Base-by-base conservation (phyloP, 1,284 basidiomycete genomes). In the Ganoderma sinense region DNA sequence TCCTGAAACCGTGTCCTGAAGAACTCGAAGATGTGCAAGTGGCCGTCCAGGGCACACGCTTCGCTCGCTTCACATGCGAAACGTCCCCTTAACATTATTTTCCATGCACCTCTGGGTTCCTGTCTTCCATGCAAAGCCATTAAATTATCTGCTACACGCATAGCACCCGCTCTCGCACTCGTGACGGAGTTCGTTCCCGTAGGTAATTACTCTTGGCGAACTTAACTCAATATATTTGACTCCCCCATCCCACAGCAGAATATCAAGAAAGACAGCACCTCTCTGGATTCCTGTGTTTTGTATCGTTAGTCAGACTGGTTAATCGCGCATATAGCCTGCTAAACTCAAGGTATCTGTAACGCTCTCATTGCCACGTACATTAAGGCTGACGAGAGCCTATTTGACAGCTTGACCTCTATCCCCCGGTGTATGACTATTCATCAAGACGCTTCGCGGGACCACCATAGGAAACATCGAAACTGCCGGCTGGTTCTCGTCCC, bases 301-400 rank as follows among this genome's bases (percentile, higher is more conserved):
- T 18, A 31, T 56, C 31, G 14, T 56, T 33, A 31, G 16, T 20
- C 29, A 31, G 11, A 26, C 23, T 26, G 29, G 29, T 56, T 16
- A 29, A 29, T 23, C n/a, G n/a, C n/a, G 45, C 29, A 56, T 4
- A 6, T 56, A 33, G 29, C 29, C 53, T 20, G 31, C 53, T 56
- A 7, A 16, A 56, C 23, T 20, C 29, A 20, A 13, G 48, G 31
- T 41, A 58, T 40, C 33, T 51, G 33, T 39, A 39, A n/a, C 59
- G 26, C 64, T 67, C 68, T 62, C 67, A 65, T 39, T 58, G 62
- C 58, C 67, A 69, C 61, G 62, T 62, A 66, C 63, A 62, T 55
- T 66, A 64, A 63, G 63, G 65, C 69, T 71, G 48, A 66, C 67
- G 40, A 66, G 39, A 73, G 72, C n/a, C 66, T 71, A 71, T 64